Evolutionary conservation across 495 filamentous ascomycete genomes (phyloP), one percentile per base, ranked within the genome.

Genomic region (Xylaria acuta): DNA sequence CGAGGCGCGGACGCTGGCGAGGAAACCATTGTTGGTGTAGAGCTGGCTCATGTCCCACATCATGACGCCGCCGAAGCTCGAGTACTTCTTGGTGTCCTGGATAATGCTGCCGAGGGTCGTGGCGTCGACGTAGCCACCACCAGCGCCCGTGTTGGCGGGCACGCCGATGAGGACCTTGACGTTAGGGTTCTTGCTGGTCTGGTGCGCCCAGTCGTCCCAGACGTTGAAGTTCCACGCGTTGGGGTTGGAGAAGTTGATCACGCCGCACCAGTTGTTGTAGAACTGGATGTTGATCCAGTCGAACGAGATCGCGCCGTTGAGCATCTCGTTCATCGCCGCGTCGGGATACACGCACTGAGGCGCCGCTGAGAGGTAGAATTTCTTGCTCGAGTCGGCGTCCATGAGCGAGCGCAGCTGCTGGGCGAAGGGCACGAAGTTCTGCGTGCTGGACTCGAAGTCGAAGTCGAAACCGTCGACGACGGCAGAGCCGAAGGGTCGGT

Each of bases 151-250:
- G 71, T 86, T 87, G 22, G 89, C 91, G 0, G 91, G 91, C 4
- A 92, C 84, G 45, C 92, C 92, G 2, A 94, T 68, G 22, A 92
- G 76, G 40, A 94, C 82, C 78, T 91, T 91, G 68, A 90, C 90
- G 20, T 89, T 77, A 64, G 82, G 83, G 80, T 93, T 93, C 74
- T 83, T 75, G 60, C 88, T 90, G 8, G 81, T 81, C 0, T 79
- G 87, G 74, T 89, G 86, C 8, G 92, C 90, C 90, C 92, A 94
- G 73, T 83, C 83, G 72, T 93, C 91, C 92, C 92, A 94, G 66
- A 84, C 85, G 18, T 81, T 84, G 78, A 92, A 90, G 81, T 93
- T 92, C 82, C 90, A 93, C 72, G 88, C 87, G 68, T 79, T 86
- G 77, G 88, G 87, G 6, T 79, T 85, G 14, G 78, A 67, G 80